Evolutionary conservation across 352 stramenopile species (phyloP).

Genomic region (Phytophthora pisi): DNA sequence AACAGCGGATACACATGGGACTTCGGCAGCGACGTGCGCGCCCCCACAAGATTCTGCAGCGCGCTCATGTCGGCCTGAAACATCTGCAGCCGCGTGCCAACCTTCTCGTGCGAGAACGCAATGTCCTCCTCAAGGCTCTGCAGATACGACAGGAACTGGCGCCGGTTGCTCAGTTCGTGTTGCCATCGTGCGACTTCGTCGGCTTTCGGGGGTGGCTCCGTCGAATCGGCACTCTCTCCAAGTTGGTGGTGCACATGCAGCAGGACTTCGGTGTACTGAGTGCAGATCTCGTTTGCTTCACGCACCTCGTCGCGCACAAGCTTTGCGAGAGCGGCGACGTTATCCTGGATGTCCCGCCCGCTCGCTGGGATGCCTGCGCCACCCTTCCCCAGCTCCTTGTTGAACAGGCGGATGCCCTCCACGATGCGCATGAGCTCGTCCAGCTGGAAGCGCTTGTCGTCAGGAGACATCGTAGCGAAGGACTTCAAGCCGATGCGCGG

Average conservation of each 20-base stretch:
- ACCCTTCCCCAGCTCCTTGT: slow-evolving; percentile 89
- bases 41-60: slow-evolving; percentile 85
- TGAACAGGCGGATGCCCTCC: slow-evolving; percentile 93
- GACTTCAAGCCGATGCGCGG: slow-evolving; percentile 92
- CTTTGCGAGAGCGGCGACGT: slow-evolving; percentile 47
- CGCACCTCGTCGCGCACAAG: slow-evolving; percentile 63
- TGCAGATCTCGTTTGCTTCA: slow-evolving; percentile 75
- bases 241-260: slow-evolving; percentile 74
- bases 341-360: slow-evolving; percentile 64
- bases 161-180: slow-evolving; percentile 91
- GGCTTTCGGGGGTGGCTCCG: slow-evolving; percentile 15
- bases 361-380: slow-evolving; percentile 80
- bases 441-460: slow-evolving; percentile 93
- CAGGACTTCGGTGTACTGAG: slow-evolving; percentile 82
- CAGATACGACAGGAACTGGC: slow-evolving; percentile 92
- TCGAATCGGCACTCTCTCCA: slow-evolving; percentile 32
- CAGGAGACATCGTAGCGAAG: slow-evolving; percentile 88
- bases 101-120: slow-evolving; percentile 81
- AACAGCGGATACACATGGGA: slow-evolving; percentile 95
- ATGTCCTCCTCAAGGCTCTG: slow-evolving; percentile 93
- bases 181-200: slow-evolving; percentile 86
- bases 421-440: slow-evolving; percentile 93
- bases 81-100: slow-evolving; percentile 66
- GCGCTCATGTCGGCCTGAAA: slow-evolving; percentile 74
- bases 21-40: slow-evolving; percentile 90